Base-by-base conservation (phyloP, 2,329 filamentous ascomycete genomes). In the Xylariaceae sp. region DNA sequence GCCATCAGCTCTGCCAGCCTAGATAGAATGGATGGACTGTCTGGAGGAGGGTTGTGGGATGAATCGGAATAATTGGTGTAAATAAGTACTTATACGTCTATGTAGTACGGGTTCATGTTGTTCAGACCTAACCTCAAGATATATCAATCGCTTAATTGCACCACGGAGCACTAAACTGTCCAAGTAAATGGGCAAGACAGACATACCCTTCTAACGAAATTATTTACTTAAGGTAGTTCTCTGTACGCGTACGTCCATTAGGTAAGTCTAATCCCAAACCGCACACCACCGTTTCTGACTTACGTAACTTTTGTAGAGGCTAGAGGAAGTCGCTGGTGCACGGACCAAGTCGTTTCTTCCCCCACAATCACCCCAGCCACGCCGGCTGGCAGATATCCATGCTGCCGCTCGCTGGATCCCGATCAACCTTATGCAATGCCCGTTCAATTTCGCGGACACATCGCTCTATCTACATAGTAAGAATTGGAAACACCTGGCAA, bases 141-240 rank as follows among this genome's bases (percentile, higher is more conserved):
- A 16, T 12, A 54, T 58, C 37, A n/a, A 45, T 46, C 41, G 44
- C 14, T 41, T 29, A 29, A 48, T 40, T 23, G 19, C 18, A 44
- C 20, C 44, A 37, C 18, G 18, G 2, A 44, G 18, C 1, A n/a
- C 5, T n/a, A 12, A 29, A 14, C 21, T 29, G 42, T 56, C 21
- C 42, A 45, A n/a, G 19, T 51, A 50, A 14, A 14, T 23, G 40
- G 23, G 29, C 9, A 29, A 50, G 9, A 14, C 32, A 23, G 23
- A 20, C 9, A 29, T 40, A 40, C 23, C 23, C 23, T 9, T 26
- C 23, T 26, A 4, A 26, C 23, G n/a, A n/a, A n/a, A n/a, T n/a
- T n/a, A n/a, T n/a, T n/a, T n/a, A n/a, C n/a, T n/a, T n/a, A n/a
- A n/a, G n/a, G n/a, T n/a, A n/a, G n/a, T n/a, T n/a, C n/a, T n/a